Percentiles rank a stretch among this genome's conserved stretches.
Evolutionary conservation across 805 yeast genomes (phyloP).

Genomic region (Saccharomycopsis babjevae): DNA sequence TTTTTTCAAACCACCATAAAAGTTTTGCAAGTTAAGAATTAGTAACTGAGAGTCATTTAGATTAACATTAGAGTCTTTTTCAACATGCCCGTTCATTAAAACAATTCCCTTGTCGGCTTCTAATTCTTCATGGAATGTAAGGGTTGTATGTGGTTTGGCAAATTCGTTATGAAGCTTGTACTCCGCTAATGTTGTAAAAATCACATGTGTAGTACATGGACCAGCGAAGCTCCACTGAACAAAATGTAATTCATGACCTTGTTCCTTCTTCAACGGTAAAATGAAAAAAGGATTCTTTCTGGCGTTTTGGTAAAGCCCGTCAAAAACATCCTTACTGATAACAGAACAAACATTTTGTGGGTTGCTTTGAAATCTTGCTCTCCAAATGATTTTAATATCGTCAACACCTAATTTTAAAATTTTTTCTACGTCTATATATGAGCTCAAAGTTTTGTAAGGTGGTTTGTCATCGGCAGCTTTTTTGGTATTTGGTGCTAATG

Average conservation of each 20-base stretch:
- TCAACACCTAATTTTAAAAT: slow-evolving; percentile 40
- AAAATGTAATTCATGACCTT: slow-evolving; percentile 72
- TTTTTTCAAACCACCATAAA: slow-evolving; percentile 59
- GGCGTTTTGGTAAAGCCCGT: slow-evolving; percentile 47
- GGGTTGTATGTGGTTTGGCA: slow-evolving; percentile 91
- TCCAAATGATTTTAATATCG: slow-evolving; percentile 80
- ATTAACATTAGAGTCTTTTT: slow-evolving; percentile 49
- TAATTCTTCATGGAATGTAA: slow-evolving; percentile 78
- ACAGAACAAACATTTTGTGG: slow-evolving; percentile 58
- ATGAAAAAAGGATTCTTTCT: slow-evolving; percentile 72
- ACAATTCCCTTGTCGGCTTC: slow-evolving; percentile 48
- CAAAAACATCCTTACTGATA: slow-evolving; percentile 44
- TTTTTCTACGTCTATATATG: slow-evolving; percentile 65
- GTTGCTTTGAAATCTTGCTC: slow-evolving; percentile 63
- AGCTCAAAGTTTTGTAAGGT: slow-evolving; percentile 63
- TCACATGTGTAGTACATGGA: slow-evolving; percentile 72
- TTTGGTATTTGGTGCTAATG: slow-evolving; percentile 20
- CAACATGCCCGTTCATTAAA: slow-evolving; percentile 80
- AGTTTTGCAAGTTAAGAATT: slow-evolving; percentile 66
- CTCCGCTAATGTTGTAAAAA: slow-evolving; percentile 86
- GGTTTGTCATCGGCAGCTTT: slow-evolving; percentile 21
- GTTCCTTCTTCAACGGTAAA: slow-evolving; percentile 74
- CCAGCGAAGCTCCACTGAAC: slow-evolving; percentile 92
- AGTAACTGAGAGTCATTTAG: slow-evolving; percentile 71
- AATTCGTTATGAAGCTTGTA: slow-evolving; percentile 82